Conservation (phyloP, 2,329 filamentous ascomycete species). For the Penicillium fuscoglaucum region DNA sequence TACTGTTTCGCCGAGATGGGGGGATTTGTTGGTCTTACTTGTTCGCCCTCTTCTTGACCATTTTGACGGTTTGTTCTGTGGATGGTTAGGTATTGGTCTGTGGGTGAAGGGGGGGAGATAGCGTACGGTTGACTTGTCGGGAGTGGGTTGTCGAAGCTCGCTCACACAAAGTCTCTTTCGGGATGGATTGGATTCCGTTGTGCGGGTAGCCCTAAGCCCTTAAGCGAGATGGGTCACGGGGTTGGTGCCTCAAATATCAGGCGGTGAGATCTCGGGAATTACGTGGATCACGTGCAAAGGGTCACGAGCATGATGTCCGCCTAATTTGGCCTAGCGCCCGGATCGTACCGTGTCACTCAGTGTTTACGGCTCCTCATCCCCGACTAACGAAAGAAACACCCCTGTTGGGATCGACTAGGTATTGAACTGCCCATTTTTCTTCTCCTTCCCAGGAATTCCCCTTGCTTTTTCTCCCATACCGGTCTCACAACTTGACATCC, state of each 20-base stretch:
- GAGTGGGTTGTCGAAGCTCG: constrained; percentile 42
- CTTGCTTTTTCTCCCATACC: constrained; percentile 18
- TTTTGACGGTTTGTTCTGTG: constrained; percentile 57
- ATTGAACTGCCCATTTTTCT: constrained; percentile 29
- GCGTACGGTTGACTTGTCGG: constrained; percentile 44
- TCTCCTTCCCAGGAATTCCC: constrained; percentile 11
- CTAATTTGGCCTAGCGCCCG: constrained; percentile 23
- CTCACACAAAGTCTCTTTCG: constrained; percentile 35
- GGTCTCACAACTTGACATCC: constrained; percentile 15
- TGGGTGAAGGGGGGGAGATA: constrained; percentile 25
- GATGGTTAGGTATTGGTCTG: constrained; percentile 32
- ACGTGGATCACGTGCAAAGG: constrained; percentile 14
- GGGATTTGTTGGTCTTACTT: constrained; percentile 56
- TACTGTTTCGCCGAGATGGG: constrained; percentile 24
- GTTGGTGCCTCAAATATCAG: constrained; percentile 2
- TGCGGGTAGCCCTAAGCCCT: constrained; percentile 42
- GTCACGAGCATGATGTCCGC: constrained; percentile 11
- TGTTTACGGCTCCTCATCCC: constrained; percentile 23
- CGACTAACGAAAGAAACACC: constrained; percentile 20
- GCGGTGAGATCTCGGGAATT: not conserved
- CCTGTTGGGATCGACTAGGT: constrained; percentile 27
- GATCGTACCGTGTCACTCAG: constrained; percentile 18
- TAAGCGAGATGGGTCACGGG: constrained; percentile 41
- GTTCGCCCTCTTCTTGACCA: constrained; percentile 75
- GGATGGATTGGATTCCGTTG: constrained; percentile 40